Conservation (phyloP, 345 rosid species). For the Diplotaxis tenuifolia region DNA sequence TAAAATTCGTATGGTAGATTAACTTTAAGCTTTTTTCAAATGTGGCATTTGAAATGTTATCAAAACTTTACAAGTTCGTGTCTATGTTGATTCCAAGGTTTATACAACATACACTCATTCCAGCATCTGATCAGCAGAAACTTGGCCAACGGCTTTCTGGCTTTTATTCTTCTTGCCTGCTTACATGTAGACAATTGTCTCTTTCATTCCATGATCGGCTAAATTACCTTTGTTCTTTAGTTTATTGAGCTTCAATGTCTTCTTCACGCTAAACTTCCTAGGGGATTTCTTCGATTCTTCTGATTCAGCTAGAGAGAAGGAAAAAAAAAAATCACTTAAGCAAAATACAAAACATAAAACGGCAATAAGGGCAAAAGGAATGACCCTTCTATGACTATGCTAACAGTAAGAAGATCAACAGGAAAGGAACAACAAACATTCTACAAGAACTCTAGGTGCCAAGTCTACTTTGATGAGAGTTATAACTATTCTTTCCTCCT, state of each 20-base stretch:
- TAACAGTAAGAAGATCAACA: background rate
- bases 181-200: background rate
- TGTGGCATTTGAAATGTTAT: too few relatives aligned
- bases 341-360: background rate
- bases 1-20: too few relatives aligned
- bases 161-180: conserved; percentile 39
- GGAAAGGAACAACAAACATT: background rate
- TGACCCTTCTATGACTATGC: background rate
- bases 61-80: background rate
- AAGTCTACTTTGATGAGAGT: too few relatives aligned
- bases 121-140: conserved; percentile 35
- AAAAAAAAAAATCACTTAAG: background rate
- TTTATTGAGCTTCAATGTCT: conserved; percentile 51
- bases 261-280: conserved; percentile 46
- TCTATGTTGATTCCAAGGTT: background rate
- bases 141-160: conserved; percentile 12
- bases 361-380: background rate
- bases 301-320: conserved; percentile 22
- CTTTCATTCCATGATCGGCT: background rate
- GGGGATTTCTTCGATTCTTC: conserved; percentile 37
- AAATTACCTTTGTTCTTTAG: conserved; percentile 45
- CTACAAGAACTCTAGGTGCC: background rate
- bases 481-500: too few relatives aligned
- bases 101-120: conserved; percentile 22
- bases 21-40: too few relatives aligned